phyloP scores from a whole-genome alignment of 1,284 basidiomycete species.

The Ganoderma sinense region DNA sequence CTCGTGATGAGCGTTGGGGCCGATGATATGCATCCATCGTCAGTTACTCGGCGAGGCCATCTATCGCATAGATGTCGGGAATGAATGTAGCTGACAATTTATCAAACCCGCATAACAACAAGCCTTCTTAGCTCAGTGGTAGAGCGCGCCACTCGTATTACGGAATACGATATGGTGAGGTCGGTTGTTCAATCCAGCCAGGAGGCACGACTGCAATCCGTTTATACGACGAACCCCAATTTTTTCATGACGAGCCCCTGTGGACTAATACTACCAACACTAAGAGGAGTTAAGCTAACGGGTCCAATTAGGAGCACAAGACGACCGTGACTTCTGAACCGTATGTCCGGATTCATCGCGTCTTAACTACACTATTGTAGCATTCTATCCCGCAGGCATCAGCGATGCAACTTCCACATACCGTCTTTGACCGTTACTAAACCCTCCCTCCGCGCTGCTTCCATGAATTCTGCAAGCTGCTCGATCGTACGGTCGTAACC shows the following conservation, averaged over 20 bases:
- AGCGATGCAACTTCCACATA: conserved; percentile 70
- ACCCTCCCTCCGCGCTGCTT: conserved; percentile 79
- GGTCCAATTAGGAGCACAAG: too few species aligned
- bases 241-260: too few species aligned
- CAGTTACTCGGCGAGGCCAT: too few species aligned
- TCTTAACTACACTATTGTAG: too few species aligned
- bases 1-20: background rate
- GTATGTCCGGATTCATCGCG: too few species aligned
- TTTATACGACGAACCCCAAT: too few species aligned
- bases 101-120: background rate
- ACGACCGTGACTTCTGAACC: too few species aligned
- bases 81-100: background rate
- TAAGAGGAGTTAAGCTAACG: too few species aligned
- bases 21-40: background rate
- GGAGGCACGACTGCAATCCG: too few species aligned
- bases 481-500: conserved; percentile 81
- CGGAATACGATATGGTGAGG: conserved; percentile 42
- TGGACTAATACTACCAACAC: too few species aligned
- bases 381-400: conserved; percentile 7
- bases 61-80: background rate
- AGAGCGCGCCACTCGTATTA: conserved; percentile 47
- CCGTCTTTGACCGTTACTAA: conserved; percentile 77
- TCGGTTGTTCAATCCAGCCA: conserved; percentile 57
- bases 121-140: conserved; percentile 46
- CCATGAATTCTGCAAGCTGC: conserved; percentile 80